A percentile compares a stretch with the other conserved stretches of the same genome.
phyloP scores from a whole-genome alignment of 2,329 filamentous ascomycete genomes.

The Blastomyces silverae region DNA sequence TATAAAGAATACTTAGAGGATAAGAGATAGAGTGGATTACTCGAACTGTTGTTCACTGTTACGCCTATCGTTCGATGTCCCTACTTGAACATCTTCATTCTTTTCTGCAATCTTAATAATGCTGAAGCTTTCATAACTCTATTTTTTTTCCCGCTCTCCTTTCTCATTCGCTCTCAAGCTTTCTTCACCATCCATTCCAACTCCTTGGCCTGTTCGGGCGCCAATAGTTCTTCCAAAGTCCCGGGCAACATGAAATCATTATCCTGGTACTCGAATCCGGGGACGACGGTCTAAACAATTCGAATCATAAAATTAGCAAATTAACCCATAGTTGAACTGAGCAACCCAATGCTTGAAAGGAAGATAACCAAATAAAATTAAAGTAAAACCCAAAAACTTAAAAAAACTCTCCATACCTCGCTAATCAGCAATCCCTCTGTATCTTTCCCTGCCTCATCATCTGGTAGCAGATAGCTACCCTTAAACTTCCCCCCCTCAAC shows the following conservation, averaged over 20 bases:
- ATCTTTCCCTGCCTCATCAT: constrained; percentile 33
- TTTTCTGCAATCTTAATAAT: neutral
- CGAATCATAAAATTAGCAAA: too few species aligned
- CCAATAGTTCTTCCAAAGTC: constrained; percentile 48
- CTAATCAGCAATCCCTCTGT: constrained; percentile 55
- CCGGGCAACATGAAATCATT: constrained; percentile 57
- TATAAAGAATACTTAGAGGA: neutral
- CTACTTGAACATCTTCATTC: neutral
- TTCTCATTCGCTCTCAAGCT: constrained; percentile 20
- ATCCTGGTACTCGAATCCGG: constrained; percentile 61
- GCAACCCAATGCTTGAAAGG: too few species aligned
- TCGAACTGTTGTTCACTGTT: neutral
- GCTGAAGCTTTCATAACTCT: neutral
- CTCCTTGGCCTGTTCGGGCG: constrained; percentile 44
- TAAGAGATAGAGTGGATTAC: too few species aligned
- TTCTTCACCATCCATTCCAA: constrained; percentile 37
- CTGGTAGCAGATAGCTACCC: constrained; percentile 53
- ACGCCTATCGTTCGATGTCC: neutral
- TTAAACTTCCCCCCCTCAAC: constrained; percentile 64
- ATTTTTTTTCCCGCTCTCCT: neutral
- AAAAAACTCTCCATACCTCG: constrained; percentile 40
- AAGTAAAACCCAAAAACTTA: constrained; percentile 8
- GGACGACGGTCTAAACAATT: constrained; percentile 55
- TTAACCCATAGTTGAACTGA: neutral
- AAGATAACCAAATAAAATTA: neutral